Conservation (phyloP, 2,329 filamentous ascomycete species). For the Grosmannia huntii region DNA sequence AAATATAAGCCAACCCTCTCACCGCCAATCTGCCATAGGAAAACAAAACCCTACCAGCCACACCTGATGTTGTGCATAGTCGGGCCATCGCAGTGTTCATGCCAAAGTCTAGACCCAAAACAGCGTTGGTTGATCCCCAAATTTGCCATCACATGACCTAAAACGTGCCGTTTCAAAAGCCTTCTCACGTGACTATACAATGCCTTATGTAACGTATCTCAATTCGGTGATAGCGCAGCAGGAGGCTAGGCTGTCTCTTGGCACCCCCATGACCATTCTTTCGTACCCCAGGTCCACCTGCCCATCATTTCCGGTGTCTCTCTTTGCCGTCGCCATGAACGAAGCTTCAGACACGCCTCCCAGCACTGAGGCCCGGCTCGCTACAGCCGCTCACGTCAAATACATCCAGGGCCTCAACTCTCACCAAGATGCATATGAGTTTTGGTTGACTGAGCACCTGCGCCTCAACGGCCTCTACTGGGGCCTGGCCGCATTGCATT, state of each 20-base stretch:
- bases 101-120: not conserved
- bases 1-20: not conserved
- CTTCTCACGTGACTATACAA: not conserved
- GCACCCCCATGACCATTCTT: not conserved
- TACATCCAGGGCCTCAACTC: constrained; percentile 91
- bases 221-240: not conserved
- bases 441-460: constrained; percentile 95
- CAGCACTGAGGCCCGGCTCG: constrained; percentile 28
- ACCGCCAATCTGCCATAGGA: not conserved
- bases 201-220: not conserved
- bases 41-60: not conserved
- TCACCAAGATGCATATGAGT: constrained; percentile 87
- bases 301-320: not conserved
- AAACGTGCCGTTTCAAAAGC: too few relatives aligned
- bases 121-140: too few relatives aligned
- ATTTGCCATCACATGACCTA: too few relatives aligned
- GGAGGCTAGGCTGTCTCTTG: not conserved
- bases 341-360: constrained; percentile 21
- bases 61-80: not conserved
- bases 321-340: constrained; percentile 17
- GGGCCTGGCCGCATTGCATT: constrained; percentile 79
- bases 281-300: not conserved
- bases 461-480: constrained; percentile 94
- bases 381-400: constrained; percentile 57
- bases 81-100: not conserved